Base-by-base conservation (phyloP, 352 stramenopile genomes). In the Hyphochytrium catenoides region DNA sequence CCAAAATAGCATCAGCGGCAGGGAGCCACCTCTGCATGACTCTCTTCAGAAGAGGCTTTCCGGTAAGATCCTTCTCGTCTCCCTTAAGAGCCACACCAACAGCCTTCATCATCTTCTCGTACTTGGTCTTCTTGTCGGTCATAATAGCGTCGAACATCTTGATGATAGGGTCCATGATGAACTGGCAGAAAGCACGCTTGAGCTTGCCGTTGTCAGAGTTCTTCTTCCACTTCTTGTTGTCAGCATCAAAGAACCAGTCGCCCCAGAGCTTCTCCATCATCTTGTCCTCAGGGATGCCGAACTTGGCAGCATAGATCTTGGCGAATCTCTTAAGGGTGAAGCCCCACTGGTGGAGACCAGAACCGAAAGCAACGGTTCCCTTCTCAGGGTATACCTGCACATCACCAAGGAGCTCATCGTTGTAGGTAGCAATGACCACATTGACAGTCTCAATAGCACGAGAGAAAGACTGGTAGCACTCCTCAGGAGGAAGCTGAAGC, bases 211-310 rank as follows among this genome's bases (percentile, higher is more conserved):
- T 89, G 54, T 78, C 70, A 40, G 44, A 62, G 29, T 77, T 94
- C 36, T 46, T 46, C 26, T 68, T 85, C 84, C 85, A 96, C 50
- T 97, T 94, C 68, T 95, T 95, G 51, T 83, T 84, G 2, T 57
- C 59, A 17, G 78, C 59, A 44, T 90, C 68, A 59, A 95, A 91
- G 69, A 92, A 96, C 81, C 85, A 96, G 63, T 98, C 87, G 47
- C 91, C 92, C 92, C 92, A 99, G 36, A 99, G 77, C 64, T 96
- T 95, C 46, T 87, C 51, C 83, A 96, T 97, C 90, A 99, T 98
- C 65, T 97, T 97, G 2, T 81, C 59, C 52, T 96, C 85, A 42
- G 86, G 73, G 58, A 95, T 95, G 45, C 83, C 83, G 58, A 98
- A 98, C 75, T 98, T 98, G 41, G 85, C 68, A 23, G 82, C 84